Conservation (phyloP, 2,329 filamentous ascomycete genomes). For the Colletotrichum euphorbiae region DNA sequence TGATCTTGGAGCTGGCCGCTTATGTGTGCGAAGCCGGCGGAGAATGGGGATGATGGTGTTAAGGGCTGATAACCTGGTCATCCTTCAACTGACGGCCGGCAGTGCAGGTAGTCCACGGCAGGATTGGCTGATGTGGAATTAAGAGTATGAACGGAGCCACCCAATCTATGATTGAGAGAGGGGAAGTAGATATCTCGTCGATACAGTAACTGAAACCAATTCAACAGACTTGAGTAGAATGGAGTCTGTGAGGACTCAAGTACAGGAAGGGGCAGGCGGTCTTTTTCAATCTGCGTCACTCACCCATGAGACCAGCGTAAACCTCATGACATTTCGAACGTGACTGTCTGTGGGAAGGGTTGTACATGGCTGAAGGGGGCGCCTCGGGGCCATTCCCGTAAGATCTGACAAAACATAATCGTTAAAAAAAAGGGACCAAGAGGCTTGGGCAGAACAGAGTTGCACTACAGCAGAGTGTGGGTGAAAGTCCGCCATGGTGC, state of each 20-base stretch:
- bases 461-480: background rate
- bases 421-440: constrained; percentile 13
- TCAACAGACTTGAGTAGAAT: background rate
- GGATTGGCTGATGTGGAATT: background rate
- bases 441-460: background rate
- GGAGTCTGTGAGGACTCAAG: background rate
- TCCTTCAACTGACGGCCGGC: background rate
- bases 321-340: background rate
- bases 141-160: background rate
- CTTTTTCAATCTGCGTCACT: background rate
- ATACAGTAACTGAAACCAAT: background rate
- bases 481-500: background rate
- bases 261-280: background rate
- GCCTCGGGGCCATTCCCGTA: background rate
- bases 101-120: background rate
- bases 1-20: background rate
- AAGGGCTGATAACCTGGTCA: constrained; percentile 20
- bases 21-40: background rate
- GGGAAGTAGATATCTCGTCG: background rate
- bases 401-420: constrained; percentile 5
- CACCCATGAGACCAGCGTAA: background rate
- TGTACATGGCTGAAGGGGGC: constrained; percentile 8
- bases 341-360: constrained; percentile 3
- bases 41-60: background rate
- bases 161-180: background rate